These are phyloP conservation scores for Tuber magnatum DNA, from an alignment of 495 filamentous ascomycete species.

Conservation along the genomic window DNA sequence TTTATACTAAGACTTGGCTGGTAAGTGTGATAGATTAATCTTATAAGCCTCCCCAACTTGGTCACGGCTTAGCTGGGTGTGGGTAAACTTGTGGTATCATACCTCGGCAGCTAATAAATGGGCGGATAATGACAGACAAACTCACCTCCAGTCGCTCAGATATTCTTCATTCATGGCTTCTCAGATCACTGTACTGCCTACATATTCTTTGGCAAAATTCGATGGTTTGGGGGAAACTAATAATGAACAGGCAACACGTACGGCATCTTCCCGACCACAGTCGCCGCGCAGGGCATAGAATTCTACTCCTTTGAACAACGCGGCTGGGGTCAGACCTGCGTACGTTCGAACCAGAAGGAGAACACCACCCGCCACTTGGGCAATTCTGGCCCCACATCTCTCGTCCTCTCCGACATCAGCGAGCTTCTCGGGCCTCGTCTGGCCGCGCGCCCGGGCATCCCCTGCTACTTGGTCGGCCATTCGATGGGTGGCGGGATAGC, in stretches of 20 bases:
- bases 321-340: conserved; percentile 48
- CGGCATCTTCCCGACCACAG: conserved; percentile 57
- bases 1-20: conserved; percentile 84
- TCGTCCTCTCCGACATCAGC: conserved; percentile 68
- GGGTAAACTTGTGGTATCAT: not conserved
- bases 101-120: conserved; percentile 16
- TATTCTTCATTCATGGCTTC: conserved; percentile 81
- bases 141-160: conserved; percentile 53
- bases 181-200: conserved; percentile 58
- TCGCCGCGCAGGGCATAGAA: conserved; percentile 66
- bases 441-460: conserved; percentile 42
- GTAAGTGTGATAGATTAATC: conserved; percentile 46
- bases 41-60: not conserved
- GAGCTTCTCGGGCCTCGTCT: conserved; percentile 53
- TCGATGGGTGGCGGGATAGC: conserved; percentile 70
- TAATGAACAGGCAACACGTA: conserved; percentile 53
- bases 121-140: conserved; percentile 45
- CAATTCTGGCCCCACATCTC: conserved; percentile 60
- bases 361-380: conserved; percentile 50
- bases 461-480: conserved; percentile 81
- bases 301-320: conserved; percentile 74
- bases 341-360: conserved; percentile 43
- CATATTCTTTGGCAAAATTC: conserved; percentile 21
- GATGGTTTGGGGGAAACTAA: not conserved
- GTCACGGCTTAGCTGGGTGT: not conserved